Percentiles rank a stretch among this genome's conserved stretches.
Conservation (phyloP, 1,284 basidiomycete genomes). For the Ceratorhiza oryzae-sativae region DNA sequence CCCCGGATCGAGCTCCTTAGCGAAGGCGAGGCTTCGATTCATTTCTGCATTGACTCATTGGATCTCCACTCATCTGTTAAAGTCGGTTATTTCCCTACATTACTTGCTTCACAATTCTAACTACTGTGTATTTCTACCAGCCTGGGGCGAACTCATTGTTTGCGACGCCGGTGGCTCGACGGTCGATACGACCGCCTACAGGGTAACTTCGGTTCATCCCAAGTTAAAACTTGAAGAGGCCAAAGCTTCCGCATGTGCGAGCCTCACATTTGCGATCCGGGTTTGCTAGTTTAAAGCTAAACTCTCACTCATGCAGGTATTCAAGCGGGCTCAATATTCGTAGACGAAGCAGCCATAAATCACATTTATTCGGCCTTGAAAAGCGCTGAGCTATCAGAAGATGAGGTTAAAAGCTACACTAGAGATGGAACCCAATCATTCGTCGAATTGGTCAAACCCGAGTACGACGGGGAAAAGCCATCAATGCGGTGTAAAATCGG, state of each 20-base stretch:
- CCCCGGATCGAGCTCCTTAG: slow-evolving; percentile 34
- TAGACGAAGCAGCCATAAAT: not conserved
- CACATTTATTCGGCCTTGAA: not conserved
- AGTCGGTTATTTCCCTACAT: too few relatives aligned
- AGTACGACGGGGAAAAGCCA: not conserved
- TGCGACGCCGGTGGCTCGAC: slow-evolving; percentile 2
- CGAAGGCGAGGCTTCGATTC: slow-evolving; percentile 42
- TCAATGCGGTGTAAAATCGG: not conserved
- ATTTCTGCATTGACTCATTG: slow-evolving; percentile 36
- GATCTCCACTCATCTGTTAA: not conserved
- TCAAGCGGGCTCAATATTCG: slow-evolving; percentile 24
- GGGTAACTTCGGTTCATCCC: not conserved
- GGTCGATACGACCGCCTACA: slow-evolving; percentile 1
- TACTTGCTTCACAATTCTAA: not conserved
- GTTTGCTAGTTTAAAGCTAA: not conserved
- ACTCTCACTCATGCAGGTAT: too few relatives aligned
- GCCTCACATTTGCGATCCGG: not conserved
- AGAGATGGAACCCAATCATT: not conserved
- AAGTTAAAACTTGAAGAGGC: not conserved
- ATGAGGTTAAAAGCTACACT: not conserved
- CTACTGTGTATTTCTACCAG: not conserved
- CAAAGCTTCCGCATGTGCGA: slow-evolving; percentile 1
- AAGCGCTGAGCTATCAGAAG: not conserved
- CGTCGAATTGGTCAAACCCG: not conserved
- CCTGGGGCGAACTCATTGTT: not conserved